Evolutionary conservation across 2,329 filamentous ascomycete genomes (phyloP).

Genomic region (Dactylellina parvicollis): DNA sequence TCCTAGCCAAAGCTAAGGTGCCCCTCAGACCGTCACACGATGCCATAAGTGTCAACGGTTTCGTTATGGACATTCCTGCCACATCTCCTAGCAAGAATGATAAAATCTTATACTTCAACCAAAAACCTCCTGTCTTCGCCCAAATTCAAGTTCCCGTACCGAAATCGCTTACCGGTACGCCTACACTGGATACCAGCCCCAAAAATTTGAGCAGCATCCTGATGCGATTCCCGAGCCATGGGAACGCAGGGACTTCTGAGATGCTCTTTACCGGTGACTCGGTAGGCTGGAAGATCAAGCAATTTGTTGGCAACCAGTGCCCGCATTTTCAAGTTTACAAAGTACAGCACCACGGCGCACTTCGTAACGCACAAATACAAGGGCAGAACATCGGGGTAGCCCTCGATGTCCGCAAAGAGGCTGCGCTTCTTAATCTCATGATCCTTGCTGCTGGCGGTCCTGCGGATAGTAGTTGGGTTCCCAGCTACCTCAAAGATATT

Average conservation of each 20-base stretch:
- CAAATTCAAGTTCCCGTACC: background rate
- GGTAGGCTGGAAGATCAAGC: background rate
- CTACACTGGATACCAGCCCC: background rate
- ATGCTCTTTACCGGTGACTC: conserved; percentile 4
- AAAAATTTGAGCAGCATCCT: conserved; percentile 4
- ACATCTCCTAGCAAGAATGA: too few species aligned
- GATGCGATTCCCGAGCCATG: background rate
- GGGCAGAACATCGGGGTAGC: background rate
- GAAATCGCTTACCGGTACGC: background rate
- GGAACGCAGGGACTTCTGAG: background rate
- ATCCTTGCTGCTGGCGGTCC: background rate
- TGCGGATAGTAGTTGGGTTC: background rate
- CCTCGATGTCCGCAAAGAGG: background rate
- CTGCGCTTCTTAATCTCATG: background rate
- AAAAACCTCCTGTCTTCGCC: background rate
- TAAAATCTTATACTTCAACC: conserved; percentile 3
- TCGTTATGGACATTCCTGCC: background rate
- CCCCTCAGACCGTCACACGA: background rate
- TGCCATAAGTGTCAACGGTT: background rate
- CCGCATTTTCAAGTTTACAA: conserved; percentile 9
- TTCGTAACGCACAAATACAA: conserved; percentile 2
- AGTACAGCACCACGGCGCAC: background rate
- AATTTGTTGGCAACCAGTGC: background rate
- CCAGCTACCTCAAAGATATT: background rate
- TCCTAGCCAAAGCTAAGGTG: background rate